phyloP scores from a whole-genome alignment of 2,329 filamentous ascomycete genomes.

The Huntiella omanensis region DNA sequence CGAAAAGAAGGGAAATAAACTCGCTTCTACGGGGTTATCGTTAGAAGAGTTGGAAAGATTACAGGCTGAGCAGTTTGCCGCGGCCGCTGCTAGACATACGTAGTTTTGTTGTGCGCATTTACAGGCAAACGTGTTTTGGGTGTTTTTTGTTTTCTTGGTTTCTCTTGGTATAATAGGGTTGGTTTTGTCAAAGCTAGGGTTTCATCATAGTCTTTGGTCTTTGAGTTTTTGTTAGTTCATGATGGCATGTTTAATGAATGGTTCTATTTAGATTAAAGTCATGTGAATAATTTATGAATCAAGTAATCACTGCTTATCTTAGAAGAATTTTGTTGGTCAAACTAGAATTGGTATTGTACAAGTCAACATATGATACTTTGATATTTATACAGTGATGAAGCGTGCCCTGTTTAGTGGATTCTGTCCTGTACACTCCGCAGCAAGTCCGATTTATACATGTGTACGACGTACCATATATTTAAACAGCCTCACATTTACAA shows the following conservation, averaged over 20 bases:
- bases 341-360: too few species aligned
- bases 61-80: constrained; percentile 81
- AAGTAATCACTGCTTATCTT: too few species aligned
- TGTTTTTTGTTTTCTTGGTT: not conserved
- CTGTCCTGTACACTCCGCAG: too few species aligned
- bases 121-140: too few species aligned
- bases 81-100: constrained; percentile 27
- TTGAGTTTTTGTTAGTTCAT: not conserved
- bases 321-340: too few species aligned
- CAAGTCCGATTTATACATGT: too few species aligned
- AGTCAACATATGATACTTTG: too few species aligned
- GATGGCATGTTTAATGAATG: not conserved
- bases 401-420: too few species aligned
- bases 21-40: constrained; percentile 81
- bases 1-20: constrained; percentile 94
- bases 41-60: constrained; percentile 76
- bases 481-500: too few species aligned
- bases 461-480: too few species aligned
- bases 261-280: not conserved
- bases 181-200: not conserved
- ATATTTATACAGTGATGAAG: too few species aligned
- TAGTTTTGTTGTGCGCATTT: constrained; percentile 1
- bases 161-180: not conserved
- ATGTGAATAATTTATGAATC: too few species aligned
- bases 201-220: not conserved